Percentiles rank a stretch among this genome's conserved stretches.
phyloP scores from a whole-genome alignment of 495 filamentous ascomycete genomes.

The Podospora sp. region DNA sequence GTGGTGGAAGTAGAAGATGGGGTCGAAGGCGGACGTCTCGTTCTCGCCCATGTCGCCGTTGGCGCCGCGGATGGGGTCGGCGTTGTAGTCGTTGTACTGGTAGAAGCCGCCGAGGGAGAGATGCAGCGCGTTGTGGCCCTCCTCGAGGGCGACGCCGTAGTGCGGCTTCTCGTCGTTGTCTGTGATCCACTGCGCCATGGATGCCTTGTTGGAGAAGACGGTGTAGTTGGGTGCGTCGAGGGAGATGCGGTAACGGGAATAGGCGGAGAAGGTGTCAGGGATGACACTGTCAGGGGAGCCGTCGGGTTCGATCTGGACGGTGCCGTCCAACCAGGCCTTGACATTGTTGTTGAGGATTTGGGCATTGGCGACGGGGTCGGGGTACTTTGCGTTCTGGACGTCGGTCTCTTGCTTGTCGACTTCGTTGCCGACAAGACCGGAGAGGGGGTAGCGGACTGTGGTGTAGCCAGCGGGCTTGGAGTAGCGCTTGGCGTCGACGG shows the following conservation, averaged over 20 bases:
- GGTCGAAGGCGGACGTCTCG: constrained; percentile 38
- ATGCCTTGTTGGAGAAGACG: constrained; percentile 32
- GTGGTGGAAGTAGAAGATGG: constrained; percentile 41
- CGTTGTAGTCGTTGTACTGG: neutral
- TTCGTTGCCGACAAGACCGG: constrained; percentile 27
- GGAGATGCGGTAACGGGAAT: constrained; percentile 3
- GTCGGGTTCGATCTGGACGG: neutral
- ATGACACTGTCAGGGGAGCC: neutral
- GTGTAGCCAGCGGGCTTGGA: constrained; percentile 29
- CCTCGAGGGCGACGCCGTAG: constrained; percentile 28
- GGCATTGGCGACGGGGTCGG: neutral
- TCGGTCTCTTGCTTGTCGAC: neutral
- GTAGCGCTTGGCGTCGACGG: constrained; percentile 16
- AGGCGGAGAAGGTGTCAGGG: neutral
- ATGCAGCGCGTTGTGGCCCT: constrained; percentile 38
- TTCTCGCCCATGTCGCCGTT: constrained; percentile 43
- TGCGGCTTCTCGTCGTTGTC: constrained; percentile 7
- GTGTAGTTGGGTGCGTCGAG: constrained; percentile 36
- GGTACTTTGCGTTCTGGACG: constrained; percentile 19
- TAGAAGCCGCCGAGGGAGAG: constrained; percentile 37
- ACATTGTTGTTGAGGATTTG: neutral
- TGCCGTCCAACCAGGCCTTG: constrained; percentile 23
- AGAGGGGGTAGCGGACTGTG: constrained; percentile 32
- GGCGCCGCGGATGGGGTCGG: constrained; percentile 21
- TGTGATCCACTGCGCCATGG: constrained; percentile 28